Percentiles rank a stretch among this genome's conserved stretches.
Conservation (phyloP, 768 basidiomycete genomes). For the Boletellus ananiceps region DNA sequence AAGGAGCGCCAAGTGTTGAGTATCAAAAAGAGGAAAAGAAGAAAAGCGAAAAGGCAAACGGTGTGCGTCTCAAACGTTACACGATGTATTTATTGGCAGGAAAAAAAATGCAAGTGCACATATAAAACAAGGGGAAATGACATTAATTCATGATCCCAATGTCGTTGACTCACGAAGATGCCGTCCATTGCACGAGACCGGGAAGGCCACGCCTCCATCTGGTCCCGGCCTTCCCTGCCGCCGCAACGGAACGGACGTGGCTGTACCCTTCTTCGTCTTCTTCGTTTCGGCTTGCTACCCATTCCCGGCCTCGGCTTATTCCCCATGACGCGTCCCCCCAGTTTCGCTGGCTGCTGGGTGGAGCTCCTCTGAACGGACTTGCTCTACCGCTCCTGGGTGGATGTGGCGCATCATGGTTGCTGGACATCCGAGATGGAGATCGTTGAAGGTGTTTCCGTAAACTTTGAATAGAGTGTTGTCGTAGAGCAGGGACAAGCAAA, state of each 20-base stretch:
- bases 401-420: conserved; percentile 11
- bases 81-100: conserved; percentile 7
- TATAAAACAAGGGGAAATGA: background rate
- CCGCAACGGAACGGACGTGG: conserved; percentile 21
- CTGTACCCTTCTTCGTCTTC: conserved; percentile 27
- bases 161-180: conserved; percentile 17
- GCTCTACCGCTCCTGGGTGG: conserved; percentile 15
- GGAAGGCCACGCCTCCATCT: conserved; percentile 34
- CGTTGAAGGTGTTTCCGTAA: conserved; percentile 56
- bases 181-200: conserved; percentile 28
- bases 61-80: conserved; percentile 13
- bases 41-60: background rate
- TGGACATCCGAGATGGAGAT: conserved; percentile 4
- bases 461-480: conserved; percentile 71
- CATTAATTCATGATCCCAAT: background rate
- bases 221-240: conserved; percentile 13
- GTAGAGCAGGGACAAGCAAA: conserved; percentile 64
- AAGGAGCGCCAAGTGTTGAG: conserved; percentile 5
- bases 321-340: conserved; percentile 23
- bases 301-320: conserved; percentile 18
- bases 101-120: conserved; percentile 2
- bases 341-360: conserved; percentile 3
- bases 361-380: conserved; percentile 14
- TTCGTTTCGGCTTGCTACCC: conserved; percentile 26
- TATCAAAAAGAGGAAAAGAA: background rate